A percentile compares a stretch with the other conserved stretches of the same genome.
Evolutionary conservation across 805 yeast species (phyloP).

Genomic region (Barnettozyma pratensis): DNA sequence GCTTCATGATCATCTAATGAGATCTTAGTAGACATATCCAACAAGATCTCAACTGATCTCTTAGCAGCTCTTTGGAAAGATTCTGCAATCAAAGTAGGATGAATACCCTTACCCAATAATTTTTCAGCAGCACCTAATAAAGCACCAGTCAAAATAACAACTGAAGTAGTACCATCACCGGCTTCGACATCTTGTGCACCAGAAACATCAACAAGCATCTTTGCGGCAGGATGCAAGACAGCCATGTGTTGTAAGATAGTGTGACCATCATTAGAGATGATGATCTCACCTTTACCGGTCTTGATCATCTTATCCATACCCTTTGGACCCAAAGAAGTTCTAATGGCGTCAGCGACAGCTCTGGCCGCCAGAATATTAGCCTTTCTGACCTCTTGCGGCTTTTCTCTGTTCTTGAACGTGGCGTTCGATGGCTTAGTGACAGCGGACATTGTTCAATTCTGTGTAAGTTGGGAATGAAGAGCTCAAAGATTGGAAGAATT

Average conservation of each 20-base stretch:
- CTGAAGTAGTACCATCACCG: slow-evolving; percentile 99
- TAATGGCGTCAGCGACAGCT: slow-evolving; percentile 97
- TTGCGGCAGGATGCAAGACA: slow-evolving; percentile 96
- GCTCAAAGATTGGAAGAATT: too few relatives aligned
- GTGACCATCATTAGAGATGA: slow-evolving; percentile 97
- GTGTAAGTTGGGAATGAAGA: too few relatives aligned
- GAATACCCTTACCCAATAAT: slow-evolving; percentile 83
- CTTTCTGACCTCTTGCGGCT: slow-evolving; percentile 96
- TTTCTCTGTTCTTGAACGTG: slow-evolving; percentile 89
- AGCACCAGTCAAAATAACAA: slow-evolving; percentile 93
- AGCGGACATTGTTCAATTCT: slow-evolving; percentile 11
- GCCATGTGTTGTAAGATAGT: slow-evolving; percentile 97
- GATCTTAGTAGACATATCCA: slow-evolving; percentile 80
- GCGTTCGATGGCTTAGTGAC: slow-evolving; percentile 59
- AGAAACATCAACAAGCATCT: slow-evolving; percentile 94
- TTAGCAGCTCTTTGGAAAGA: slow-evolving; percentile 90
- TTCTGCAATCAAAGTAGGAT: slow-evolving; percentile 93
- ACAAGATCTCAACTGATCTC: slow-evolving; percentile 69
- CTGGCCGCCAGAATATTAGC: slow-evolving; percentile 97
- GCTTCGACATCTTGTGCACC: slow-evolving; percentile 99
- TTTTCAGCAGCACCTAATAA: slow-evolving; percentile 92
- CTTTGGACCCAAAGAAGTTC: slow-evolving; percentile 92
- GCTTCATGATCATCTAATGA: slow-evolving; percentile 78
- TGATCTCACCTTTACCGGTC: slow-evolving; percentile 87
- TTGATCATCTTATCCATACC: slow-evolving; percentile 99